Percentiles rank a stretch among this genome's conserved stretches.
Evolutionary conservation across 371 early-diverging fungal species (phyloP).

Genomic region (Entomophthora muscae): DNA sequence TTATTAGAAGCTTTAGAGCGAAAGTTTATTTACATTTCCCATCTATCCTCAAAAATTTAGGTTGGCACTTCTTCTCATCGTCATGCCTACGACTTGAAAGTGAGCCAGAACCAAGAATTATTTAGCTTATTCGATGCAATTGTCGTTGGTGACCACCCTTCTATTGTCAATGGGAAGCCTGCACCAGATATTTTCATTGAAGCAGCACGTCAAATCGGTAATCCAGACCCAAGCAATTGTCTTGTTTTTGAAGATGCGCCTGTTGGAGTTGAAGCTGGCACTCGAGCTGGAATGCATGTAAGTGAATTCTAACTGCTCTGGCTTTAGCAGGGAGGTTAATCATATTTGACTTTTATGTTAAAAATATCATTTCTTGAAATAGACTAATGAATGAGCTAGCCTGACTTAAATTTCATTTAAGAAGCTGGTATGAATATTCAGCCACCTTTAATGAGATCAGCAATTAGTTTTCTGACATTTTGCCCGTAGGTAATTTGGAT

Average conservation of each 20-base stretch:
- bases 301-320: conserved; percentile 8
- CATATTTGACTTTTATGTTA: too few relatives aligned
- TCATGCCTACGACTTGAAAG: conserved; percentile 52
- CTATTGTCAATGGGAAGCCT: conserved; percentile 64
- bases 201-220: conserved; percentile 32
- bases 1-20: not conserved
- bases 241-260: conserved; percentile 87
- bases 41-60: conserved; percentile 10
- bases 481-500: conserved; percentile 47
- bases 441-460: too few relatives aligned
- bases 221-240: conserved; percentile 35
- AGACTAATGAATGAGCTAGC: too few relatives aligned
- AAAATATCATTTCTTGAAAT: too few relatives aligned
- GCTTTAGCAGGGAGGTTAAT: not conserved
- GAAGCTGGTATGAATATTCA: too few relatives aligned
- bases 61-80: conserved; percentile 71
- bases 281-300: conserved; percentile 66
- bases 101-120: conserved; percentile 40
- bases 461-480: not conserved
- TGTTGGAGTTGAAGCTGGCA: conserved; percentile 65
- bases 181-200: conserved; percentile 76
- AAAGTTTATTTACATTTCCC: not conserved
- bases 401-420: too few relatives aligned
- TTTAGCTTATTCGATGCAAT: conserved; percentile 64
- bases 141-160: conserved; percentile 72